Base-by-base conservation (phyloP, 164 flowering plant species). In the Euptelea pleiosperma region DNA sequence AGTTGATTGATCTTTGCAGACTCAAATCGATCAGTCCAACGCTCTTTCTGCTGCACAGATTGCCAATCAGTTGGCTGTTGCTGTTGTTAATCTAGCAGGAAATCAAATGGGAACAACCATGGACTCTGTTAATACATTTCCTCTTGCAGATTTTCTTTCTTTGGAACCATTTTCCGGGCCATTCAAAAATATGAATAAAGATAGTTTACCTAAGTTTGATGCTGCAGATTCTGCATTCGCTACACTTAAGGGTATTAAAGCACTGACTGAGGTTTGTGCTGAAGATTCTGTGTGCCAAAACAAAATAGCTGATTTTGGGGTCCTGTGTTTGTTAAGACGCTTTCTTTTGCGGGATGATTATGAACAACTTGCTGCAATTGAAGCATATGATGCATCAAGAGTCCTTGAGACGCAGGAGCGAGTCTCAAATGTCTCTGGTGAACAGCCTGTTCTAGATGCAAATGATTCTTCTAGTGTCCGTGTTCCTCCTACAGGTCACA, bases 381-480 rank as follows among this genome's bases (percentile, higher is more conserved):
- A 93, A 75, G 81, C 99, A 57, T 94, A 94, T 77, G 89, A 88
- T 79, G 99, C 96, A 63, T 91, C 97, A 49, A 81, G 86, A 62
- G 74, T 69, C 41, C 71, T 48, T 48, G 96, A 87, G 64, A 70
- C 76, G 30, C 82, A 74, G 49, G 87, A 81, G 25, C 65, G 63
- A n/a, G 74, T 30, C 28, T 36, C 76, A 62, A 72, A 65, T 68
- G 52, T 18, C 52, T 48, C 79, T 61, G 76, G 72, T 58, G 89
- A 76, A 42, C 37, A 81, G 33, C 45, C 79, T 39, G 57, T 35
- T 24, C 31, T 50, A 52, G 79, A 73, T 64, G 52, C 44, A 21
- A 78, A 74, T 68, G 84, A 79, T 71, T 66, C 83, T 51, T 76
- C 93, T 26, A 86, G 85, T 61, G 77, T 88, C 56, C 79, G 91